phyloP scores from a whole-genome alignment of 2,329 filamentous ascomycete genomes.

The Arthroderma uncinatum region DNA sequence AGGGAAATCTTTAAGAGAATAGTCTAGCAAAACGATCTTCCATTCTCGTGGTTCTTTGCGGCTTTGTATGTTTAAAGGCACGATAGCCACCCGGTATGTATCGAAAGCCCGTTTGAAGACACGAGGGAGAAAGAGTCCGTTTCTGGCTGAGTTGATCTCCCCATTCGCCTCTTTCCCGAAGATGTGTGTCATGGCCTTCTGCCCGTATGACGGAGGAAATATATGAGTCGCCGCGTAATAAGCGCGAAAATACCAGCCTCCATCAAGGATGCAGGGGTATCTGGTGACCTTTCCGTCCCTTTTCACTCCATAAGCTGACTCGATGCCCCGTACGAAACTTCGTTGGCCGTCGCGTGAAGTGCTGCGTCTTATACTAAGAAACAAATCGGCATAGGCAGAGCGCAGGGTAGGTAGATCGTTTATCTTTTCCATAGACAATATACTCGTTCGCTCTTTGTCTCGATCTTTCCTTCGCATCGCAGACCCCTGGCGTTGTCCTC shows the following conservation, averaged over 20 bases:
- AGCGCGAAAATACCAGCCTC: background rate
- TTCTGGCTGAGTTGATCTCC: conserved; percentile 8
- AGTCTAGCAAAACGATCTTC: background rate
- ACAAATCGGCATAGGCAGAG: too few species aligned
- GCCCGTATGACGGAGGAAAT: conserved; percentile 8
- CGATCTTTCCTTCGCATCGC: too few species aligned
- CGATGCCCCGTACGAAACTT: too few species aligned
- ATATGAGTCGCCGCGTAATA: conserved; percentile 5
- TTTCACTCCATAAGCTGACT: too few species aligned
- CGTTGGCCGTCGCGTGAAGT: too few species aligned
- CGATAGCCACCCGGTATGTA: background rate
- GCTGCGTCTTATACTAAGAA: too few species aligned
- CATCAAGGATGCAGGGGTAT: background rate
- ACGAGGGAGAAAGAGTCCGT: conserved; percentile 5
- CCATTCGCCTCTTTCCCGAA: conserved; percentile 6
- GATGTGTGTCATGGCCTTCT: conserved; percentile 6
- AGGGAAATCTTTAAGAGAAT: background rate
- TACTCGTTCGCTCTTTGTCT: too few species aligned
- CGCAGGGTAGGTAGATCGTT: too few species aligned
- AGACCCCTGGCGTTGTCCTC: too few species aligned
- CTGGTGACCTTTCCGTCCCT: background rate
- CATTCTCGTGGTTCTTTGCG: background rate
- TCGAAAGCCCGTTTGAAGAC: background rate
- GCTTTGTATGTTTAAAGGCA: background rate
- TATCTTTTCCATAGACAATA: too few species aligned